These are phyloP conservation scores for Diaporthe australafricana DNA, from an alignment of 2,329 filamentous ascomycete genomes.

Conservation along the genomic window DNA sequence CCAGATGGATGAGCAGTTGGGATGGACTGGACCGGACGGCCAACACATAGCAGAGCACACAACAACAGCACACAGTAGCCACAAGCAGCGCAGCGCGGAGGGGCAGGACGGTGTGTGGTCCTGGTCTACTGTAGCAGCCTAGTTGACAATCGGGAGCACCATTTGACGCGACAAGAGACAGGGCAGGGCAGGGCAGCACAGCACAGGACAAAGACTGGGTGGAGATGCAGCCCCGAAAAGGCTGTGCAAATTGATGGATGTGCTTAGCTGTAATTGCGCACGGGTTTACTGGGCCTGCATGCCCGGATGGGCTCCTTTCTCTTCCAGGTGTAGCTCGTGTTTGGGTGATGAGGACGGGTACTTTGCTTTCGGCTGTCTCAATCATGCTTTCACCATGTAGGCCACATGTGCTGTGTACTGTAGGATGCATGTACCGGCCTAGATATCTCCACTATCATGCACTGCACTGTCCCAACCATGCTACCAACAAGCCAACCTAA, in stretches of 20 bases:
- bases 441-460: background rate
- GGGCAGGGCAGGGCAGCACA: too few relatives aligned
- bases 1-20: background rate
- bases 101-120: background rate
- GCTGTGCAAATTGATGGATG: slow-evolving; percentile 27
- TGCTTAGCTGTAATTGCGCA: slow-evolving; percentile 25
- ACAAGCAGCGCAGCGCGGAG: background rate
- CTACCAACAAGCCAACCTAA: background rate
- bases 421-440: background rate
- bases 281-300: slow-evolving; percentile 23
- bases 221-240: slow-evolving; percentile 14
- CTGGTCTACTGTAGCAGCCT: too few relatives aligned
- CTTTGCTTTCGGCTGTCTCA: slow-evolving; percentile 2
- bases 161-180: slow-evolving; percentile 16
- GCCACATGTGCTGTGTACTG: background rate
- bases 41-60: slow-evolving; percentile 6
- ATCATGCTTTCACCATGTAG: background rate
- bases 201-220: slow-evolving; percentile 18
- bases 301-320: slow-evolving; percentile 14
- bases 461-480: background rate
- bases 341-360: slow-evolving; percentile 15
- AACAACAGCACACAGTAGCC: background rate
- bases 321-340: slow-evolving; percentile 26
- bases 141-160: slow-evolving; percentile 4
- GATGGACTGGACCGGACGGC: background rate